Percentiles rank a stretch among this genome's conserved stretches.
Conservation (phyloP, 2,329 filamentous ascomycete species). For the Curvularia sp. region DNA sequence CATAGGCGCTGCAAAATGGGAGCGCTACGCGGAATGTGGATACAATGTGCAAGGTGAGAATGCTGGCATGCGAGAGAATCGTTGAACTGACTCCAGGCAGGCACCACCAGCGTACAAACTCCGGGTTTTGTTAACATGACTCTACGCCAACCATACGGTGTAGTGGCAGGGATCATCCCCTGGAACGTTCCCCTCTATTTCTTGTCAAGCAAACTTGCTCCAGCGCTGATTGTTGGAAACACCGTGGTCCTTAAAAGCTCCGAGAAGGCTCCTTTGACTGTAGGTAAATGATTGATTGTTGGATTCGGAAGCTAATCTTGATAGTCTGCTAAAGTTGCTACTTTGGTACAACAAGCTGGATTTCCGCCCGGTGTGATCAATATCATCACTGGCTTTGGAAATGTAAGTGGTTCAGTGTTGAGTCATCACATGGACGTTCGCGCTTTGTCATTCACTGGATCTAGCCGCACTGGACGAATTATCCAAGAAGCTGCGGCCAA, state of each 20-base stretch:
- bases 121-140: constrained; percentile 64
- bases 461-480: constrained; percentile 85
- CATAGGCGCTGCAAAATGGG: constrained; percentile 78
- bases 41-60: constrained; percentile 68
- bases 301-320: constrained; percentile 64
- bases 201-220: constrained; percentile 35
- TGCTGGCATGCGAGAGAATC: background rate
- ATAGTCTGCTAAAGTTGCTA: constrained; percentile 78
- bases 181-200: constrained; percentile 44
- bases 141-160: constrained; percentile 79
- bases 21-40: constrained; percentile 75
- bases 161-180: constrained; percentile 83
- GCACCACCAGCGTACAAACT: constrained; percentile 70
- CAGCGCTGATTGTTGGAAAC: constrained; percentile 45
- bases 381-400: constrained; percentile 78
- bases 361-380: constrained; percentile 84
- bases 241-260: constrained; percentile 46
- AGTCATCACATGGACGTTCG: constrained; percentile 83
- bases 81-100: constrained; percentile 40
- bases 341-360: constrained; percentile 77
- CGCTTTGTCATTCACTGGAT: constrained; percentile 82
- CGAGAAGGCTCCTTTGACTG: constrained; percentile 67
- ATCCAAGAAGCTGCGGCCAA: constrained; percentile 75
- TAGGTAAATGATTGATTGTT: constrained; percentile 61
- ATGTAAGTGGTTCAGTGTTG: constrained; percentile 77